Percentiles rank a stretch among this genome's conserved stretches.
These are phyloP conservation scores for Monosporascus sp. DNA, from an alignment of 2,329 filamentous ascomycete species.

Conservation along the genomic window DNA sequence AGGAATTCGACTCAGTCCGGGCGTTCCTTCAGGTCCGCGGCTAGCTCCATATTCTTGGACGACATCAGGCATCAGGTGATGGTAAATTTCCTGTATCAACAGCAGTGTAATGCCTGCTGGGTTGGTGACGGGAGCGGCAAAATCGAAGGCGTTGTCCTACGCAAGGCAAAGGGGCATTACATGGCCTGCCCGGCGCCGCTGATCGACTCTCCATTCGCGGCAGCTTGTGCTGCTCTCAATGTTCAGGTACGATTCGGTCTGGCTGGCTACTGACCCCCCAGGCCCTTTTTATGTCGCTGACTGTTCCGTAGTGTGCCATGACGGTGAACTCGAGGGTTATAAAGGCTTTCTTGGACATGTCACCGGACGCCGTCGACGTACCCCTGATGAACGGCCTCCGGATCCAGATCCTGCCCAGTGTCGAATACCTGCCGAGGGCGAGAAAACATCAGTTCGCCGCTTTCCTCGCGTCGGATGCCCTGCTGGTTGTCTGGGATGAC, in stretches of 20 bases:
- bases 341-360: conserved; percentile 71
- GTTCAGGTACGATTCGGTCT: conserved; percentile 50
- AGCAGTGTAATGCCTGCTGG: conserved; percentile 72
- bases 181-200: conserved; percentile 68
- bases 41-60: conserved; percentile 56
- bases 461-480: conserved; percentile 65
- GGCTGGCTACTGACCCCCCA: not conserved
- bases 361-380: conserved; percentile 68
- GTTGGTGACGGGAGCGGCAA: conserved; percentile 64
- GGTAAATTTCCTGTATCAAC: conserved; percentile 78
- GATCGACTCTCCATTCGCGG: conserved; percentile 56
- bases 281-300: not conserved
- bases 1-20: conserved; percentile 46
- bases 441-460: conserved; percentile 78
- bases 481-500: conserved; percentile 80
- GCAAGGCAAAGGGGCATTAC: conserved; percentile 64
- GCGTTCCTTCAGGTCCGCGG: conserved; percentile 38
- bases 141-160: conserved; percentile 66
- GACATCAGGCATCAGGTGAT: conserved; percentile 79
- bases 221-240: conserved; percentile 64
- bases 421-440: conserved; percentile 65
- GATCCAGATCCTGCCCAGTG: conserved; percentile 68
- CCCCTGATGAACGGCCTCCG: conserved; percentile 72
- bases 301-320: conserved; percentile 59
- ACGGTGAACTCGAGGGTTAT: conserved; percentile 77